Base-by-base conservation (phyloP, 345 rosid genomes). In the Citrus maxima region DNA sequence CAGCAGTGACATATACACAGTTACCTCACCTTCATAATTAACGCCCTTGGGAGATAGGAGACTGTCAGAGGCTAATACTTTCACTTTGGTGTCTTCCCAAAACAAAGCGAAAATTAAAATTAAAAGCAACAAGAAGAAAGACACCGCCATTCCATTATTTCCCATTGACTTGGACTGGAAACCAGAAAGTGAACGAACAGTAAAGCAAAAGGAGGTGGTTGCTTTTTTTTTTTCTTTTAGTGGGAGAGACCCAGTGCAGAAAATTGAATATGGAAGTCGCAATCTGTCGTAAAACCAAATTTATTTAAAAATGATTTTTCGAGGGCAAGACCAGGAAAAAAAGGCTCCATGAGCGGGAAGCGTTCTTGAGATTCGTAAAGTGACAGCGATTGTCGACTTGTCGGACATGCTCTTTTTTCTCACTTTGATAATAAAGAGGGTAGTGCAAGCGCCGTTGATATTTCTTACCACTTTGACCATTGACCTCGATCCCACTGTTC, bases 21-120 rank as follows among this genome's bases (percentile, higher is more conserved):
- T n/a, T 37, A 93, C 99, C 99, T 91, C 92, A 93, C 99, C 99
- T 91, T 93, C 99, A 81, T 77, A 93, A 87, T 93, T 95, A 34
- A 95, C 98, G 68, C 98, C 98, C 80, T 95, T 93, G 13, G 99
- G 99, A 58, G 99, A 95, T 46, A 93, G 97, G 65, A 93, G 92
- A 81, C 90, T 87, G 70, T 87, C 93, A 51, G 91, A 77, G 3
- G 90, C 90, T 30, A 62, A 71, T 73, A 84, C 85, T 19, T 28
- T 19, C 78, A 83, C 85, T 27, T 28, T 19, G 37, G 76, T 51
- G 24, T 63, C 78, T 78, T 74, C 80, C 87, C 80, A 83, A 59
- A 70, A 77, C 67, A 66, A 71, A 70, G 81, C 49, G 72, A 40
- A 86, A 72, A 79, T 62, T 61, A 85, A 78, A 81, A 80, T 66